Evolutionary conservation across 306 rosid genomes (phyloP).

Genomic region (Sophora flavescens): DNA sequence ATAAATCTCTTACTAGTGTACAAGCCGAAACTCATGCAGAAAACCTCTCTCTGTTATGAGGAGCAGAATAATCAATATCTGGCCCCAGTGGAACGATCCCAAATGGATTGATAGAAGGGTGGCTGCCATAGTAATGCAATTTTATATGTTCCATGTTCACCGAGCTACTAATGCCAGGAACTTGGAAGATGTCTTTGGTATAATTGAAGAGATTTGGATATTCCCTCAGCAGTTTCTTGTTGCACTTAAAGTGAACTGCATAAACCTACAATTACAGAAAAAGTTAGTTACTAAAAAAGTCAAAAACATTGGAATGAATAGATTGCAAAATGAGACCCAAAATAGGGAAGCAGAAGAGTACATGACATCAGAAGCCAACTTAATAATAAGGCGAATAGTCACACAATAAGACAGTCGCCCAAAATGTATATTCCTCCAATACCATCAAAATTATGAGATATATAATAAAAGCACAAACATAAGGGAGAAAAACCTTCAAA

Average conservation of each 20-base stretch:
- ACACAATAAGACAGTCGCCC: neutral
- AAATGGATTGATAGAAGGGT: slow-evolving; percentile 83
- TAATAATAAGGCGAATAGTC: neutral
- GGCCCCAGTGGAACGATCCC: slow-evolving; percentile 85
- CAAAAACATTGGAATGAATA: slow-evolving; percentile 14
- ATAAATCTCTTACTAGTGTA: slow-evolving; percentile 7
- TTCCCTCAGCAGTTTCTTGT: slow-evolving; percentile 83
- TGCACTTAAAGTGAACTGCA: slow-evolving; percentile 96
- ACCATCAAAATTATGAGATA: neutral
- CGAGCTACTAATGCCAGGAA: slow-evolving; percentile 74
- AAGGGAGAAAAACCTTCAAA: slow-evolving; percentile 7
- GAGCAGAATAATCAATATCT: slow-evolving; percentile 67
- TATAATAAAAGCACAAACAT: neutral
- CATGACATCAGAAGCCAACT: slow-evolving; percentile 16
- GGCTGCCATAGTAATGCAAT: slow-evolving; percentile 87
- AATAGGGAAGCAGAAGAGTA: slow-evolving; percentile 18
- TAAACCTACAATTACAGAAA: slow-evolving; percentile 68
- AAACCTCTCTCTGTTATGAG: slow-evolving; percentile 79
- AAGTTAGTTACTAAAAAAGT: neutral
- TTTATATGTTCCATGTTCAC: slow-evolving; percentile 88
- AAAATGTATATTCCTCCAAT: slow-evolving; percentile 3
- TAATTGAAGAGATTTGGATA: slow-evolving; percentile 84
- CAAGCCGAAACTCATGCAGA: slow-evolving; percentile 50
- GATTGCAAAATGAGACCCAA: slow-evolving; percentile 22
- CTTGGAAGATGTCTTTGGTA: slow-evolving; percentile 86